Evolutionary conservation across 116 monocot genomes (phyloP).

Genomic region (Dioscorea cayenensis): DNA sequence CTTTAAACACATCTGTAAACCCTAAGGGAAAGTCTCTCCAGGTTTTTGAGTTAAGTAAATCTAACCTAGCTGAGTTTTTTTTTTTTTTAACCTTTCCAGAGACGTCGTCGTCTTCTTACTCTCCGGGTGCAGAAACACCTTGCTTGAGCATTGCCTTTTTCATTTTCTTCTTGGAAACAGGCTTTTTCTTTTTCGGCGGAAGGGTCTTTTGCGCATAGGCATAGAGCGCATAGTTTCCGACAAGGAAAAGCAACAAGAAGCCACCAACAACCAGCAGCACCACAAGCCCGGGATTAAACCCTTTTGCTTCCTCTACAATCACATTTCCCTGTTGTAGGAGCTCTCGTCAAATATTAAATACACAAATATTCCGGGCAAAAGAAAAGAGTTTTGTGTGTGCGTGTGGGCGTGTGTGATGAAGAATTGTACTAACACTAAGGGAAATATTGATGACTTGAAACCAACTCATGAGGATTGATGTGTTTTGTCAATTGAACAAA

Average conservation of each 20-base stretch:
- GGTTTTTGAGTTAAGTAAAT: too few species aligned
- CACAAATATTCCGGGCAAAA: too few species aligned
- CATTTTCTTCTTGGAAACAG: constrained; percentile 32
- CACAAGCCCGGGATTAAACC: constrained; percentile 20
- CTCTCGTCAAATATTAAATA: neutral
- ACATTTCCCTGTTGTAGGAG: constrained; percentile 17
- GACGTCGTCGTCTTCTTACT: constrained; percentile 4
- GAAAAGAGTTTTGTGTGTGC: too few species aligned
- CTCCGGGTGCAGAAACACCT: constrained; percentile 25
- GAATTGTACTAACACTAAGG: too few species aligned
- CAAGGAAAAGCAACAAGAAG: constrained; percentile 12
- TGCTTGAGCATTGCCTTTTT: constrained; percentile 41
- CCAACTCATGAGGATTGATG: too few species aligned
- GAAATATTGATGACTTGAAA: too few species aligned
- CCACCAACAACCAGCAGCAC: constrained; percentile 15
- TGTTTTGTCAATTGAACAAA: too few species aligned
- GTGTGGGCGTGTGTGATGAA: too few species aligned
- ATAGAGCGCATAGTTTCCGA: constrained; percentile 26
- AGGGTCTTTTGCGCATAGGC: constrained; percentile 24
- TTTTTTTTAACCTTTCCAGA: too few species aligned
- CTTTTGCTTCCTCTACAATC: constrained; percentile 21
- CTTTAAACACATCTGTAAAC: too few species aligned
- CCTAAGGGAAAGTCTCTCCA: too few species aligned
- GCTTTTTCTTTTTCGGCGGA: constrained; percentile 28
- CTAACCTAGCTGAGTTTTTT: too few species aligned